Base-by-base conservation (phyloP, 2,329 filamentous ascomycete genomes). In the Penicillium sp. region DNA sequence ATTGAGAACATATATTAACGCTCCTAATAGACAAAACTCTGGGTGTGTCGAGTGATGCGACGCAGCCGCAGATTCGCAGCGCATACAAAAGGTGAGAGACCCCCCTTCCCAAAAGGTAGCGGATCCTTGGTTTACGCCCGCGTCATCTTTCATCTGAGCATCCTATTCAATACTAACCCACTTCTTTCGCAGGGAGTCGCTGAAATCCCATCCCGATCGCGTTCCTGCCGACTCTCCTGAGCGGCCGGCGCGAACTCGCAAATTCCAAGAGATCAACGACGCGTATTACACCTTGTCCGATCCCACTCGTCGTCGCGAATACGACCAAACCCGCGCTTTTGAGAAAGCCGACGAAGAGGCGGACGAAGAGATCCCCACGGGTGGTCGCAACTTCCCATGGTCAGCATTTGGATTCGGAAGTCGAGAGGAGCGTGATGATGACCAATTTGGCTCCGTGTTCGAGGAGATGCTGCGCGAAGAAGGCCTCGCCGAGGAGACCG, bases 281-380 rank as follows among this genome's bases (percentile, higher is more conserved):
- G 89, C 90, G 53, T 95, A 95, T 76, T 95, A 88, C 69, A 90
- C 88, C 0, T 83, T 97, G 27, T 95, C 88, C 0, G 90, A 97
- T 66, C 65, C 84, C 7, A 72, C 76, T 0, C 82, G 91, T 27
- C 83, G 91, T 45, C 78, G 82, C 52, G 89, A 95, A 50, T 97
- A 96, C 72, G 91, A 97, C 64, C 76, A 80, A 45, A 82, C 89
- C 50, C 80, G 86, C 34, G 67, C 72, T 25, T 70, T 74, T 32
- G 68, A 73, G n/a, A 68, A 66, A 13, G 74, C 66, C 43, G 73
- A 67, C 39, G 64, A 67, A 32, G 70, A 74, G 42, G 54, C 53
- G 7, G 77, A 78, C 35, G 76, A 77, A 36, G 76, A 80, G 43
- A 61, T 76, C 0, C 77, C 78, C 1, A 65, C 55, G n/a, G 55